Base-by-base conservation (phyloP, 2,329 filamentous ascomycete species). In the Cercospora beticola region DNA sequence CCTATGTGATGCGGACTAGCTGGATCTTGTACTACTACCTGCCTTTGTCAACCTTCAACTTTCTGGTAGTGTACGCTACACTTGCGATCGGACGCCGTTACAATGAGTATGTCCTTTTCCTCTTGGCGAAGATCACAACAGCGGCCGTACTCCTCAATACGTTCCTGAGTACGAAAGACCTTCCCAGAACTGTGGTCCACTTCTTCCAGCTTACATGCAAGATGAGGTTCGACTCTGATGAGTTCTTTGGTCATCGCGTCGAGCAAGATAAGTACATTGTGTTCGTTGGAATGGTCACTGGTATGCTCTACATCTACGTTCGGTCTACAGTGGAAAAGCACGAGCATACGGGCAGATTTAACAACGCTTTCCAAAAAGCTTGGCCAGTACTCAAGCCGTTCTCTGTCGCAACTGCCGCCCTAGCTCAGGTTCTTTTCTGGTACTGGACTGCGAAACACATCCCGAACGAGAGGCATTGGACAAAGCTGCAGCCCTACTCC, bases 21-120 rank as follows among this genome's bases (percentile, higher is more conserved):
- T 89, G 87, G 76, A 76, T 82, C 28, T 82, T 84, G 30, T 89
- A 90, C 76, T 86, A 87, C 76, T 88, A 89, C 72, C 83, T 86
- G 0, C 84, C 86, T 0, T 79, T 89, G 1, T 81, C 86, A 46
- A 88, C 83, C 60, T 88, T 89, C 74, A 90, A 88, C 86, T 90
- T 88, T 74, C 70, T 88, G 5, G 78, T 88, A 23, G 79, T 87
- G n/a, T 89, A 83, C 74, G 70, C 79, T 31, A 87, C 86, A 4
- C 78, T 89, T 66, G 78, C 80, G 18, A 73, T 83, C 18, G 80
- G 79, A 36, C 77, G 77, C 4, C 72, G 74, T 28, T 75, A 77
- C 69, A 88, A 88, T 70, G 75, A 79, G 18, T 81, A 80, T 58
- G 73, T 80, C 4, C 72, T 73, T 2, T 82, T 82, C 40, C 72